These are phyloP conservation scores for Trichophyton benhamiae DNA, from an alignment of 2,329 filamentous ascomycete genomes.

Conservation along the genomic window DNA sequence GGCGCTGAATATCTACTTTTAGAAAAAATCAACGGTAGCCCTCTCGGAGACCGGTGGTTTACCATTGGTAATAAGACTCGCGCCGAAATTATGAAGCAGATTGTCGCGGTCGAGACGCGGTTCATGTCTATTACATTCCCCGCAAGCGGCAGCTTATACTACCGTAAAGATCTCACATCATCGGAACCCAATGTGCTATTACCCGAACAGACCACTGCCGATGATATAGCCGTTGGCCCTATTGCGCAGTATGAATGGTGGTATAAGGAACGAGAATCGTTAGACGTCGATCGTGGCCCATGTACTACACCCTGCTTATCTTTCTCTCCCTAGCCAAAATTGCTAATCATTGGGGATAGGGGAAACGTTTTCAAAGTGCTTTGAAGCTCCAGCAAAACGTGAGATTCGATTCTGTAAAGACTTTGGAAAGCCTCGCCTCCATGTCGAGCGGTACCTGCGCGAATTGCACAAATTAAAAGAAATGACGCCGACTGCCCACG, in stretches of 20 bases:
- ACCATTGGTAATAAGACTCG: slow-evolving; percentile 11
- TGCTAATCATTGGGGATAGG: neutral
- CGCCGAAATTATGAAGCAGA: slow-evolving; percentile 1
- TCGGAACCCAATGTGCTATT: neutral
- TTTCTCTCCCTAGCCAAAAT: neutral
- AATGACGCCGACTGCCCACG: slow-evolving; percentile 13
- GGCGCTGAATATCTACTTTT: slow-evolving; percentile 21
- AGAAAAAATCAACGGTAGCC: slow-evolving; percentile 16
- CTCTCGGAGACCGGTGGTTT: slow-evolving; percentile 16
- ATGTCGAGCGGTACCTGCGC: neutral
- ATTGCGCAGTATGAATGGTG: slow-evolving; percentile 20
- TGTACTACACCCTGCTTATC: slow-evolving; percentile 13
- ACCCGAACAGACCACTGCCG: neutral
- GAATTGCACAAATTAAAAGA: neutral
- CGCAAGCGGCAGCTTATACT: slow-evolving; percentile 17
- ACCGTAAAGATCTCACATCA: slow-evolving; percentile 12
- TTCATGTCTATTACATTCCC: slow-evolving; percentile 15
- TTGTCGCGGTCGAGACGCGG: slow-evolving; percentile 16
- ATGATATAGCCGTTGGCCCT: slow-evolving; percentile 11
- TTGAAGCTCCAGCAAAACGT: slow-evolving; percentile 13
- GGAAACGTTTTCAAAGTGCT: slow-evolving; percentile 10
- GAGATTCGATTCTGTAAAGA: slow-evolving; percentile 14
- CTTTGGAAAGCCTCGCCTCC: slow-evolving; percentile 16
- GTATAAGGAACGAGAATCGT: slow-evolving; percentile 15
- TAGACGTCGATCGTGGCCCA: slow-evolving; percentile 17